phyloP scores from a whole-genome alignment of 164 flowering plant genomes.

The Aristolochia californica region DNA sequence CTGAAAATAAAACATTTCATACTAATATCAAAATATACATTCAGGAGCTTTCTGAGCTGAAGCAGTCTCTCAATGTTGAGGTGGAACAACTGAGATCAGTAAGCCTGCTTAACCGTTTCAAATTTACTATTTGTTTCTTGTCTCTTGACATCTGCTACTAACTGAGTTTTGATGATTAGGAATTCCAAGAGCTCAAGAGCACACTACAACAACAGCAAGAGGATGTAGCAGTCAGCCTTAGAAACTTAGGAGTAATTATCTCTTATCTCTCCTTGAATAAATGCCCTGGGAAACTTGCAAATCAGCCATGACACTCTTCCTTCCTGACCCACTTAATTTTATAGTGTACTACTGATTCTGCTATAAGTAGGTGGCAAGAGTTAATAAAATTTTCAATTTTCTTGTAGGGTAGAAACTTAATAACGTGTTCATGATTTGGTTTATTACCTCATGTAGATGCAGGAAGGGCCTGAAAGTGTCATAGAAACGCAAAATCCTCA shows the following conservation, averaged over 20 bases:
- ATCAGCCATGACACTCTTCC: too few relatives aligned
- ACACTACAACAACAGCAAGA: conserved; percentile 90
- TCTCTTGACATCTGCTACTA: too few relatives aligned
- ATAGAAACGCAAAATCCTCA: neutral
- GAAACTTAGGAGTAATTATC: conserved; percentile 20
- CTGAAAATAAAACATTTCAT: neutral
- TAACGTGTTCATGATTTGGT: too few relatives aligned
- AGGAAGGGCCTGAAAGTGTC: neutral
- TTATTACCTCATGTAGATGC: neutral
- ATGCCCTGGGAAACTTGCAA: too few relatives aligned
- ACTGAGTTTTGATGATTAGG: conserved; percentile 6
- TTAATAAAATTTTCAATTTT: too few relatives aligned
- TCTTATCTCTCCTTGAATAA: too few relatives aligned
- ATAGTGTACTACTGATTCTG: too few relatives aligned
- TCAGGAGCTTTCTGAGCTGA: conserved; percentile 76
- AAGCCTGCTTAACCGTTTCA: conserved; percentile 8
- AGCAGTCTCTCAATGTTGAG: conserved; percentile 73
- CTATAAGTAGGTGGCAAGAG: too few relatives aligned
- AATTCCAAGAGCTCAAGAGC: conserved; percentile 57
- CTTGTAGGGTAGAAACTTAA: too few relatives aligned
- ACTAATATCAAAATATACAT: neutral
- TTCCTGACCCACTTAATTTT: too few relatives aligned
- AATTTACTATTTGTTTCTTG: neutral
- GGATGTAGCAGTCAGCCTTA: conserved; percentile 60
- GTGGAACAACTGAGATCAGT: conserved; percentile 78